A percentile compares a stretch with the other conserved stretches of the same genome.
phyloP scores from a whole-genome alignment of 2,329 filamentous ascomycete genomes.

The Pseudocercospora macadamiae region DNA sequence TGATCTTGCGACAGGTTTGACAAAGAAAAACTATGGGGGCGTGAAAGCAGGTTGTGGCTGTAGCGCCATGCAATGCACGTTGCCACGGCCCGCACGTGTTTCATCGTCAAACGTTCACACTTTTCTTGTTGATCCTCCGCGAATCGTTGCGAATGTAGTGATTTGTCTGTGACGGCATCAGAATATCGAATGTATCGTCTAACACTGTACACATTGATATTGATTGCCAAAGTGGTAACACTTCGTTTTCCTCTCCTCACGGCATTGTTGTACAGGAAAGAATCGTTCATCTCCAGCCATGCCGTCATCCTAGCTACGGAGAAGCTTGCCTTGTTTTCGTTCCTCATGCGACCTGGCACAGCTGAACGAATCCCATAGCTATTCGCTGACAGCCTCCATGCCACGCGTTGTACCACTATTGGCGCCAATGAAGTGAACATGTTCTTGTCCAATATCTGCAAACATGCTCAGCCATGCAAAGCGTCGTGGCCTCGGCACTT shows the following conservation, averaged over 20 bases:
- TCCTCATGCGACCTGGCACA: background rate
- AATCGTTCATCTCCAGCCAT: background rate
- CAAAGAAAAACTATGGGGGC: background rate
- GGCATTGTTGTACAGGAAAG: background rate
- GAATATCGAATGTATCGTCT: no score
- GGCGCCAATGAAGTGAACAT: background rate
- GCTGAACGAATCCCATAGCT: no score
- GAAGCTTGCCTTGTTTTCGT: background rate
- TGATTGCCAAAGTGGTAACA: no score
- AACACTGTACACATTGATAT: no score
- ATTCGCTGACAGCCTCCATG: no score
- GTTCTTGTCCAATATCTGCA: background rate
- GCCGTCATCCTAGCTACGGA: background rate
- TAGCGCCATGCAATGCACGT: background rate
- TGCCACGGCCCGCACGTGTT: background rate
- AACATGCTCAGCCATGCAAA: slow-evolving; percentile 2
- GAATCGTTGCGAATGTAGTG: background rate
- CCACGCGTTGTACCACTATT: background rate
- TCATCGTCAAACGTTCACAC: background rate
- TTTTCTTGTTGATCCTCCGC: background rate
- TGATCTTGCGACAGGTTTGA: background rate
- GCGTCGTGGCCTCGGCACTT: background rate
- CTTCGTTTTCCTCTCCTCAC: background rate
- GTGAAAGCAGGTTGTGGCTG: background rate
- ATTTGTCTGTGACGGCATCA: background rate